Percentiles rank a stretch among this genome's conserved stretches.
Conservation (phyloP, 2,329 filamentous ascomycete species). For the Pyrenophora tritici-repentis region DNA sequence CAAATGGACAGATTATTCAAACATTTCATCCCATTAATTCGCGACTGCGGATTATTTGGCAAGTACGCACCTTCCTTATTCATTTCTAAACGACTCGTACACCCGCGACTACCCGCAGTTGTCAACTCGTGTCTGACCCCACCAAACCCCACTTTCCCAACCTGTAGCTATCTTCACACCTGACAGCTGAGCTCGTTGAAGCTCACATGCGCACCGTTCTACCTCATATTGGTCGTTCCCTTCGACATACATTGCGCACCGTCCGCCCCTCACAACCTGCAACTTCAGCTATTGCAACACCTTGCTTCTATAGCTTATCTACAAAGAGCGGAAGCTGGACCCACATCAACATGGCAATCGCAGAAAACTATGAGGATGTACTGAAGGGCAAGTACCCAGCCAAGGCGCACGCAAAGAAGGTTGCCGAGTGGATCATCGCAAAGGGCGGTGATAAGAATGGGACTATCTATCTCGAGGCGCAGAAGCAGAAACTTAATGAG, state of each 20-base stretch:
- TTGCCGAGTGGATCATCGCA: conserved; percentile 76
- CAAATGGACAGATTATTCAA: background rate
- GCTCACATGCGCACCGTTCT: conserved; percentile 18
- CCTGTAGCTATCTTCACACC: conserved; percentile 12
- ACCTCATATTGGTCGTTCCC: conserved; percentile 9
- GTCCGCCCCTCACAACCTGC: background rate
- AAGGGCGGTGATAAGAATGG: conserved; percentile 69
- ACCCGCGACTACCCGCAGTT: conserved; percentile 31
- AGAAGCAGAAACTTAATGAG: conserved; percentile 79
- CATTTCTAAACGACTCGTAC: conserved; percentile 10
- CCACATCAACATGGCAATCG: conserved; percentile 35
- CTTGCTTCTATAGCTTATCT: conserved; percentile 9
- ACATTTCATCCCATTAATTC: no score
- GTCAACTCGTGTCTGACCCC: conserved; percentile 26
- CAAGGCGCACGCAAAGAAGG: conserved; percentile 82
- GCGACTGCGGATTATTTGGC: background rate
- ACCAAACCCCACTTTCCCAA: conserved; percentile 29
- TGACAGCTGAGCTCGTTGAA: conserved; percentile 15
- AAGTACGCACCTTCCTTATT: conserved; percentile 26
- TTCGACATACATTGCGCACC: conserved; percentile 9
- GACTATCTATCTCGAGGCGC: conserved; percentile 85
- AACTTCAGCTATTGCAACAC: background rate
- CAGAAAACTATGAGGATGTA: conserved; percentile 46
- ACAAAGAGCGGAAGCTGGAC: conserved; percentile 11
- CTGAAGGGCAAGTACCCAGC: conserved; percentile 72